Evolutionary conservation across 2,329 filamentous ascomycete genomes (phyloP).

Genomic region (Fusarium nematophilum): DNA sequence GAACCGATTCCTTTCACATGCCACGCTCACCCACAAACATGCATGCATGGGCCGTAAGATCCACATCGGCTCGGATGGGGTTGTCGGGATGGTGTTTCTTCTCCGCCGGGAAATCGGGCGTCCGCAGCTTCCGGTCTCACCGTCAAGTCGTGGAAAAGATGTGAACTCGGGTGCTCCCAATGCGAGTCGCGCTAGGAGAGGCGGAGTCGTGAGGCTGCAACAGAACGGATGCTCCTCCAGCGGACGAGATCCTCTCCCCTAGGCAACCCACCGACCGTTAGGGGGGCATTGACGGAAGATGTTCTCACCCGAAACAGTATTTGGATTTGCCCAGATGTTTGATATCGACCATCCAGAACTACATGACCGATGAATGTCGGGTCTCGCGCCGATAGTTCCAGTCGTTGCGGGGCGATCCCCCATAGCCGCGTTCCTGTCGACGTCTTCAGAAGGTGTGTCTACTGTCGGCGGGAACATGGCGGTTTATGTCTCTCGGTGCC

Average conservation of each 20-base stretch:
- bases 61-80: constrained; percentile 25
- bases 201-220: too few species aligned
- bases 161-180: too few species aligned
- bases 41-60: constrained; percentile 15
- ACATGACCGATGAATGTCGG: not conserved
- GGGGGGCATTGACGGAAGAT: not conserved
- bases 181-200: too few species aligned
- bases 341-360: not conserved
- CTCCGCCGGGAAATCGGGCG: constrained; percentile 15
- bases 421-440: constrained; percentile 2
- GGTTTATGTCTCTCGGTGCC: constrained; percentile 1
- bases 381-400: constrained; percentile 3
- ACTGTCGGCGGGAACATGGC: not conserved
- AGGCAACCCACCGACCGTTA: not conserved
- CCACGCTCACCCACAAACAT: constrained; percentile 4
- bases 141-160: constrained; percentile 19
- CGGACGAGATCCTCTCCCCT: not conserved
- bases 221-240: too few species aligned
- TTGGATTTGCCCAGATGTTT: not conserved
- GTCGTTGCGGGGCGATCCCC: constrained; percentile 4
- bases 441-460: not conserved
- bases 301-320: not conserved
- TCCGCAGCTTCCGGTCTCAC: constrained; percentile 26
- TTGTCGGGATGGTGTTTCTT: constrained; percentile 16
- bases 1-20: constrained; percentile 24